Base-by-base conservation (phyloP, 1,284 basidiomycete genomes). In the Papiliotrema laurentii region DNA sequence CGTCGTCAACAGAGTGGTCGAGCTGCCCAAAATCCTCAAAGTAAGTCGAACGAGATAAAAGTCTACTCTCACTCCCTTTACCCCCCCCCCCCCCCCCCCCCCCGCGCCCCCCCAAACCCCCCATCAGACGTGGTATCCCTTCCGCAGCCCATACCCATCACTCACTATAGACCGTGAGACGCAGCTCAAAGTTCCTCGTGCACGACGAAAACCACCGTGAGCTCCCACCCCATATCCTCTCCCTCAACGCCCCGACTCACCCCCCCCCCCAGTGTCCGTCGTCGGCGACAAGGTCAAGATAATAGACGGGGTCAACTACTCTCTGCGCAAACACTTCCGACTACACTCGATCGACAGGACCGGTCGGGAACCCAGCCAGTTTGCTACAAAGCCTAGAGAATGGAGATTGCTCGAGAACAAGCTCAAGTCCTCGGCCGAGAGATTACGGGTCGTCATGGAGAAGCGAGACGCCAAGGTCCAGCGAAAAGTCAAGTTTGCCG, bases 191-290 rank as follows among this genome's bases (percentile, higher is more conserved):
- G 26, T 43, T 28, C 31, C 40, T 48, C 3, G 47, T 48, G 11
- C 47, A 48, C 28, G 47, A 48, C 24, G 39, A 42, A n/a, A n/a
- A 43, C 24, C 47, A 48, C 40, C 14, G 44, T 46, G 34, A 37
- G 44, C 10, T 30, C 26, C 10, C 28, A 19, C 19, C 26, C 14
- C 9, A 16, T n/a, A 5, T 25, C 24, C 30, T 28, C 21, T 5
- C 13, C 16, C 19, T 13, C 7, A 10, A 43, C 5, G 25, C 41
- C n/a, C 16, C 30, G 9, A 26, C 39, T 41, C 11, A 41, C 13
- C 9, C 38, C 19, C 5, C 9, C 11, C 9, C 5, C 7, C 35
- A 46, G 35, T 35, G 13, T 10, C 47, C 22, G 39, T 30, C 24
- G 13, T 48, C 25, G 36, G 36, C 39, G 47, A 48, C 40, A 18